Base-by-base conservation (phyloP, 2,329 filamentous ascomycete genomes). In the Fusarium zealandicum region DNA sequence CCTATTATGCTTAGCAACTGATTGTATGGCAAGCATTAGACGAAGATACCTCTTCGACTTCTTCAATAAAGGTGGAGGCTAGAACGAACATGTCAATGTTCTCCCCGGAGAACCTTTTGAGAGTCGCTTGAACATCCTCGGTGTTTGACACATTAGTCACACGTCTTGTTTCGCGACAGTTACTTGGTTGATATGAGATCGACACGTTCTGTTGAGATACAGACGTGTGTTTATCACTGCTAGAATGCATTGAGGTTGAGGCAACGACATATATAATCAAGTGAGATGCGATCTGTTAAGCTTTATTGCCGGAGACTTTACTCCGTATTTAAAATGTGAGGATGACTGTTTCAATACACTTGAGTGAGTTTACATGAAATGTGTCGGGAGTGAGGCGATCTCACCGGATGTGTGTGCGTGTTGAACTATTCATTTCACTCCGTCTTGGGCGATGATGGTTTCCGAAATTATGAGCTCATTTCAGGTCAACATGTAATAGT, bases 51-150 rank as follows among this genome's bases (percentile, higher is more conserved):
- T 51, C 25, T 44, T 51, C 17, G 22, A 51, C 30, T 1, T 51
- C 28, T 6, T 39, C n/a, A 20, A 17, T 32, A 18, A 51, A 51
- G 25, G 47, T 38, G 8, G 33, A 43, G 10, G 32, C 12, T 27
- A 35, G 32, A 2, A 51, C 12, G 14, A 25, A 32, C 14, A 18
- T 13, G 14, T 44, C 47, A 3, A 51, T 39, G 40, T 51, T 51
- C 33, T 39, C 47, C 1, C 25, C 11, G 4, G 47, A 51, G 33
- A 38, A 37, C 39, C 44, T 51, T 18, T 51, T 51, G n/a, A 51
- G 17, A 14, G 11, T n/a, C 32, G 44, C 27, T 13, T 51, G 39
- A 17, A 51, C 33, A n/a, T 44, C 38, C 1, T 51, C 47, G n/a
- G 47, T 43, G 16, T 38, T 38, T 25, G 39, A 38, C 22, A 18